These are phyloP conservation scores for Phragmites australis DNA, from an alignment of 176 grass and related monocot genomes.

Conservation along the genomic window DNA sequence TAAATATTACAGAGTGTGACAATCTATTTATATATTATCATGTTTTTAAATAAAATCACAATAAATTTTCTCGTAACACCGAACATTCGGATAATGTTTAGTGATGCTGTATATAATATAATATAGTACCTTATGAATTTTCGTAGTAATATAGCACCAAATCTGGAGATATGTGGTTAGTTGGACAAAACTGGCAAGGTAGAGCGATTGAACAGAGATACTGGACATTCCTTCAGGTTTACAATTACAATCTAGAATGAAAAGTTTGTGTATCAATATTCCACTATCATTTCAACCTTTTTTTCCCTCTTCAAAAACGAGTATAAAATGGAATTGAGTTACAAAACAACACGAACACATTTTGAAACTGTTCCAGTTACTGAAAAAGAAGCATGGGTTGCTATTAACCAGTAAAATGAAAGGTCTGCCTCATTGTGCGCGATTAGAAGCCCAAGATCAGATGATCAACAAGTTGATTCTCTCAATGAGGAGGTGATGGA, in stretches of 20 bases:
- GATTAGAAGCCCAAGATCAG: background rate
- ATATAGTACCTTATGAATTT: background rate
- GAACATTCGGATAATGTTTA: too few species aligned
- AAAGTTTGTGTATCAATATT: background rate
- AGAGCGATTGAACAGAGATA: background rate
- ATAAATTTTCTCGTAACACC: too few species aligned
- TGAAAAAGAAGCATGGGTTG: background rate
- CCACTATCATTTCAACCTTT: background rate
- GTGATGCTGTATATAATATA: background rate
- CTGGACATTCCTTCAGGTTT: background rate
- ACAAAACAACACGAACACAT: background rate
- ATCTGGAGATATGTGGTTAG: too few species aligned
- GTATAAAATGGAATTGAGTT: background rate
- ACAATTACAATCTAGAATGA: too few species aligned
- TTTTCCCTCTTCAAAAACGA: background rate
- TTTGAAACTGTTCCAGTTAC: background rate
- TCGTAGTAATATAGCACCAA: too few species aligned
- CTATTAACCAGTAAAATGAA: constrained; percentile 30
- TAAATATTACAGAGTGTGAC: too few species aligned
- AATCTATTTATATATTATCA: too few species aligned
- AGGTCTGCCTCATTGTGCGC: background rate
- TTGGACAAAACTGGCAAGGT: background rate
- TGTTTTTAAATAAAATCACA: too few species aligned
- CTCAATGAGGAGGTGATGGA: background rate
- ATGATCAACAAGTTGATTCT: background rate